Evolutionary conservation across 345 rosid species (phyloP).

Genomic region (Pistacia atlantica): DNA sequence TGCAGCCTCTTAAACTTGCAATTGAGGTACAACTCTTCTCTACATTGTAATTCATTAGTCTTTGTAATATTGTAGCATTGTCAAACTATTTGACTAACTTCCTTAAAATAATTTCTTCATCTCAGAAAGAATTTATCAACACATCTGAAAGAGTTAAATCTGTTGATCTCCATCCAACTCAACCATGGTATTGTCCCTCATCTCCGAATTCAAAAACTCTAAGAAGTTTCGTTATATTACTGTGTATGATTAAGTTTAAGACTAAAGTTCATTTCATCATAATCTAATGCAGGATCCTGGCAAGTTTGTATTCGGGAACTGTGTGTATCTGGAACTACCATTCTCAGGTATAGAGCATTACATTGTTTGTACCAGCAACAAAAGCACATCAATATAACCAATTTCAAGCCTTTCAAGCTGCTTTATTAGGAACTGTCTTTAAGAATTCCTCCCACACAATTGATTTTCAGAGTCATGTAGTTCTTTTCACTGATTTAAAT

Average conservation of each 20-base stretch:
- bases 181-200: constrained; percentile 55
- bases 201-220: not conserved
- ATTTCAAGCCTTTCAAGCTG: too few relatives aligned
- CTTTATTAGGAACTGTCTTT: not conserved
- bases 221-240: not conserved
- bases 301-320: constrained; percentile 71
- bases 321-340: constrained; percentile 77
- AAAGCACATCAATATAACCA: too few relatives aligned
- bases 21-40: constrained; percentile 40
- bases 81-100: constrained; percentile 18
- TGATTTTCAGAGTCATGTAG: not conserved
- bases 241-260: not conserved
- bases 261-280: not conserved
- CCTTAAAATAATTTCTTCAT: constrained; percentile 23
- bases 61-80: constrained; percentile 1
- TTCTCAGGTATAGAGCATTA: constrained; percentile 67
- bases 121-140: constrained; percentile 56
- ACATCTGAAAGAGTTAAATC: constrained; percentile 72
- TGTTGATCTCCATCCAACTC: constrained; percentile 68
- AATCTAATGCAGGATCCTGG: constrained; percentile 52
- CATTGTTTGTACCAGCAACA: too few relatives aligned
- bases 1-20: constrained; percentile 52
- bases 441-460: not conserved
- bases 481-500: too few relatives aligned
- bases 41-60: not conserved